Percentiles rank a stretch among this genome's conserved stretches.
Conservation (phyloP, 352 stramenopile species). For the Globisporangium paddicum region DNA sequence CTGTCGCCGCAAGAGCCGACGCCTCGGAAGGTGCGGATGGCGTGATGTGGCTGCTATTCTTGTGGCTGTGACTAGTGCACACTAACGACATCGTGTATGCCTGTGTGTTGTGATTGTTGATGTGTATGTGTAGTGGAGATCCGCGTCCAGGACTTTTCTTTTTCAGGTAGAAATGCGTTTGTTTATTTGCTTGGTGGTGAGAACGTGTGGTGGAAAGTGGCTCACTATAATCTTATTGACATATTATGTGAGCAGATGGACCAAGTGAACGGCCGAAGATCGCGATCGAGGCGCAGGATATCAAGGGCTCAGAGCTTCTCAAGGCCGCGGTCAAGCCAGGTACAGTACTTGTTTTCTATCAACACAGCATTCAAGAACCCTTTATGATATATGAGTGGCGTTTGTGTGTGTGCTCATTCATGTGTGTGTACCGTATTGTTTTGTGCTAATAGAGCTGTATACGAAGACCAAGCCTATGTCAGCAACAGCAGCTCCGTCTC, state of each 20-base stretch:
- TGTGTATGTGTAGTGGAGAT: conserved; percentile 31
- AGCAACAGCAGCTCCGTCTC: not conserved
- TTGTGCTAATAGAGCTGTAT: not conserved
- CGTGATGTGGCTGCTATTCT: not conserved
- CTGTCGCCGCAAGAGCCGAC: not conserved
- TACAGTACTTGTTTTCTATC: not conserved
- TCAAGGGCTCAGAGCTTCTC: conserved; percentile 44
- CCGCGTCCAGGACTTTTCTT: conserved; percentile 61
- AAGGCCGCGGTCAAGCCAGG: not conserved
- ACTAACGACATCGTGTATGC: not conserved
- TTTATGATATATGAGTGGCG: not conserved
- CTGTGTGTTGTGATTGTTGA: not conserved
- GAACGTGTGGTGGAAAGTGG: not conserved
- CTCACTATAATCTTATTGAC: not conserved
- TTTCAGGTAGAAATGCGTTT: conserved; percentile 33
- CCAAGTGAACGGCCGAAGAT: conserved; percentile 32
- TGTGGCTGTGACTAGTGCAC: not conserved
- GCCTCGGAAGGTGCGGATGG: conserved; percentile 7
- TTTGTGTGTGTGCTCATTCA: not conserved
- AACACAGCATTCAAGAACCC: not conserved
- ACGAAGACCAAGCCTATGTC: not conserved
- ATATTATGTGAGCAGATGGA: conserved; percentile 25
- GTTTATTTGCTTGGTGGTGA: not conserved
- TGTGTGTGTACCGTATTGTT: not conserved
- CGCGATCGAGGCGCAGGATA: conserved; percentile 51